Evolutionary conservation across 768 basidiomycete genomes (phyloP), one percentile per base, ranked within the genome.

Genomic region (Russula brevipes): DNA sequence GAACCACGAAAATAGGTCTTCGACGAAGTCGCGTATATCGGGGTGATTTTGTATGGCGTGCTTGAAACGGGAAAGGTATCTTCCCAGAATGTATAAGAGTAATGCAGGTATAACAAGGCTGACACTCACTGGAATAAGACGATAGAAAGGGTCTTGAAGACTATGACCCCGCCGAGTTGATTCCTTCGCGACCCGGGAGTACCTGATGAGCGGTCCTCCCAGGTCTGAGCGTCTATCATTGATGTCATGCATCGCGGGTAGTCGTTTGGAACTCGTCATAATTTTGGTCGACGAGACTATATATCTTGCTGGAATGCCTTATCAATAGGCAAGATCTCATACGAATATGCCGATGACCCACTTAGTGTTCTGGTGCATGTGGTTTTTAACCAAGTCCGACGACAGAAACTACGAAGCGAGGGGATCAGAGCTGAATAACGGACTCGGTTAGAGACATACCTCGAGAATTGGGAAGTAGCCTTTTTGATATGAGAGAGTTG

Each of bases 31-130:
- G 0, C 68, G 68, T 1, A 88, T 70, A 30, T 74, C 70, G 0
- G 83, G 83, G 60, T 83, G 77, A 33, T 72, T 77, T 2, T 75
- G 72, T 10, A 81, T 72, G 0, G 80, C 79, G 51, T 82, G 80
- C 70, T 85, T 85, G 73, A 86, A 87, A 3, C 85, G 83, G 5
- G 76, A 77, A 7, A 87, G 68, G 55, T 76, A 83, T 65, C 86
- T 87, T 55, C 39, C 1, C 31, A 16, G 44, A 46, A 19, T 0
- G 54, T 8, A 47, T 33, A 44, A 56, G 35, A 24, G 24, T 56
- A 9, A 46, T 2, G 11, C 4, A 9, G 54, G 36, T 2, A 16
- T 3, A 10, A 5, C 2, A 5, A 51, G 4, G 8, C 36, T 33
- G n/a, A 47, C 9, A 17, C 69, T n/a, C 57, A 73, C 69, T 70